A percentile compares a stretch with the other conserved stretches of the same genome.
Conservation (phyloP, 306 rosid species). For the Ormosia semicastrata region DNA sequence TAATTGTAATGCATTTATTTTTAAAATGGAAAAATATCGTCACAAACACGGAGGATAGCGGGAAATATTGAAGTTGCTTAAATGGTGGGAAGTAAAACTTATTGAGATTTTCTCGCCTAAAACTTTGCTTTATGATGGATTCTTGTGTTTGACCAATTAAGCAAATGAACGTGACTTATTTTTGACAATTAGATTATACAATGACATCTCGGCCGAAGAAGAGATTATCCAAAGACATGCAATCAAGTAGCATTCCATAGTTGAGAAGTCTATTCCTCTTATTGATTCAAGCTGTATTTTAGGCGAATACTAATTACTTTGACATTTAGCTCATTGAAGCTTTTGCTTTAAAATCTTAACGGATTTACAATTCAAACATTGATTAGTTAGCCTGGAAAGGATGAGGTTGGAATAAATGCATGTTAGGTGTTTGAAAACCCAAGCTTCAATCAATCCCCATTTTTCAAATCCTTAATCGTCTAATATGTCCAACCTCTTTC, state of each 20-base stretch:
- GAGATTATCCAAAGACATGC: not conserved
- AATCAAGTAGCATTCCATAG: not conserved
- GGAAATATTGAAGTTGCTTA: conserved; percentile 17
- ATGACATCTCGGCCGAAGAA: not conserved
- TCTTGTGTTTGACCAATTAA: conserved; percentile 31
- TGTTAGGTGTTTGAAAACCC: conserved; percentile 10
- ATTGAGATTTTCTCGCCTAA: conserved; percentile 20
- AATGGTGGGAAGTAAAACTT: not conserved
- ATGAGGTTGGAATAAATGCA: not conserved
- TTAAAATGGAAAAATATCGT: not conserved
- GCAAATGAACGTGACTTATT: conserved; percentile 16
- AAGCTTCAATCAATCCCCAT: not conserved
- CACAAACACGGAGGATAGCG: not conserved
- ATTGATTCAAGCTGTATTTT: not conserved
- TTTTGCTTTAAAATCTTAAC: not conserved
- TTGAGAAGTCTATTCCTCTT: not conserved
- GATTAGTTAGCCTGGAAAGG: not conserved
- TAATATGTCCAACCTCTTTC: not conserved
- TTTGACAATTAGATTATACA: not conserved
- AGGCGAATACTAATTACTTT: conserved; percentile 8
- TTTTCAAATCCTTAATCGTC: not conserved
- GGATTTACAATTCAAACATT: not conserved
- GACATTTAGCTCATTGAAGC: not conserved
- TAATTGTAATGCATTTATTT: not conserved
- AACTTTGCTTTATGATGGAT: conserved; percentile 2